Base-by-base conservation (phyloP, 2,329 filamentous ascomycete species). In the Chrysosporium queenslandicum region DNA sequence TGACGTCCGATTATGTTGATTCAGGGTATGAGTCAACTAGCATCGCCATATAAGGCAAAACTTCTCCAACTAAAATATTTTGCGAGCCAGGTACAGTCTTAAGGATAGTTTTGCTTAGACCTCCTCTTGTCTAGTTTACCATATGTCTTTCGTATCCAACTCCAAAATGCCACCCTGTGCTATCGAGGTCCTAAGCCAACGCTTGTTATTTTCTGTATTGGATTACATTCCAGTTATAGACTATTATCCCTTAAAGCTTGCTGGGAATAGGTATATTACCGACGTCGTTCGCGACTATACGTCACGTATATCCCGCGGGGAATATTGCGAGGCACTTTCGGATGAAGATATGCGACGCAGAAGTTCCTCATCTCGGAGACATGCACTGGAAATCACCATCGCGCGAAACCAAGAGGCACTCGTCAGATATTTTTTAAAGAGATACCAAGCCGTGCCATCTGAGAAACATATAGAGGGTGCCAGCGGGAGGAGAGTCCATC, bases 351-450 rank as follows among this genome's bases (percentile, higher is more conserved):
- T 9, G 2, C 6, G 21, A 16, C 18, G 46, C 14, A n/a, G 36
- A 23, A 20, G 16, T 30, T 21, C n/a, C 8, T 3, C 25, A 30
- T 30, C 8, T n/a, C 21, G 21, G 36, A 21, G 47, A 30, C n/a
- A 48, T 39, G 48, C 50, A 6, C 27, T 55, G 14, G 49, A 45
- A 23, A 55, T 55, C 12, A 53, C 40, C 1, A 55, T 55, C 29
- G 36, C 47, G 40, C 32, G 53, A 27, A 29, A 45, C 11, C 50
- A 55, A 21, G 32, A 36, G 18, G 39, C 30, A 6, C 27, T 49
- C 7, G 43, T 55, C 3, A 45, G 29, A n/a, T 23, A 45, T 12
- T 49, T 29, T 20, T 14, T 52, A 8, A 21, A 27, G 3, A 55
- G 46, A 27, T 53, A 50, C 21, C 32, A 52, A 27, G 16, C 5